Base-by-base conservation (phyloP, 371 early-diverging fungal genomes). In the Mortierella sp. region DNA sequence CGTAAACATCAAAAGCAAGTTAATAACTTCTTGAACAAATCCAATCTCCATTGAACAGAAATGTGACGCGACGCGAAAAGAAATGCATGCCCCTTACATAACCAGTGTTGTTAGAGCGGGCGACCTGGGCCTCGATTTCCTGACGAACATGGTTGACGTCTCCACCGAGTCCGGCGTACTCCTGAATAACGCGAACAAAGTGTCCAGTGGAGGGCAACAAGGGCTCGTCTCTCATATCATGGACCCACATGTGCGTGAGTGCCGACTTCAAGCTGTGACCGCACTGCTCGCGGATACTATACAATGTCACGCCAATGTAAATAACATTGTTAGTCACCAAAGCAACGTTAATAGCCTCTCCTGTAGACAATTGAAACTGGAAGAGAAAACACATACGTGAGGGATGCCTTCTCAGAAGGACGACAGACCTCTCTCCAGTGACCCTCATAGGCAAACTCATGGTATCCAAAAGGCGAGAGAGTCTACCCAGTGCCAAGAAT, bases 211-310 rank as follows among this genome's bases (percentile, higher is more conserved):
- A 93, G 6, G 98, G 98, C 55, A 97, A 87, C 70, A 94, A 83
- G 16, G 90, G 81, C 77, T 96, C 95, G 76, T 98, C 96, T 29
- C 98, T 93, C 38, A 88, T 88, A 76, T 98, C 98, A 54, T 90
- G 88, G 0, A 91, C 79, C 82, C 94, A 92, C 46, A 90, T 87
- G 88, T 97, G 95, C 5, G 89, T 86, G 55, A 98, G 73, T 0
- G 96, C 90, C 5, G 97, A 95, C 84, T 98, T 98, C 49, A 98
- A 88, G 27, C 95, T 90, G 84, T 98, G 95, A 0, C 98, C 98
- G 24, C 95, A 98, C 78, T 97, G 95, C 51, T 94, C 88, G 43
- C 99, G 95, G 75, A 98, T 92, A 81, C 97, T 96, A 88, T 16
- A 27, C 12, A 29, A 29, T 49, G 29, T 44, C 32, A 32, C 3